Conservation (phyloP, 352 stramenopile genomes). For the Phytophthora citricola region DNA sequence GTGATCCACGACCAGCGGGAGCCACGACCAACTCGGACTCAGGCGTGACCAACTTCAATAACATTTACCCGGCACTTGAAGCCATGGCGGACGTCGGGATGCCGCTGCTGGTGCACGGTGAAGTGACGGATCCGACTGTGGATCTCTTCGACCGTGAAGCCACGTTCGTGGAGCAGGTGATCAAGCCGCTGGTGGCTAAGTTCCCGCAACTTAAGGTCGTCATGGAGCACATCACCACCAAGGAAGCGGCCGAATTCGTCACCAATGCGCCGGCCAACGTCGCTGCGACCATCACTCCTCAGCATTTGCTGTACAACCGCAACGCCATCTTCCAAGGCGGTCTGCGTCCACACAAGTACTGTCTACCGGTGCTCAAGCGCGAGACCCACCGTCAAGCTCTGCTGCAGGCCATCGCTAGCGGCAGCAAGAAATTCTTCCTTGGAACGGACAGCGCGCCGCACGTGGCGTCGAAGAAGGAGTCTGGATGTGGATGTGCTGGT, state of each 20-base stretch:
- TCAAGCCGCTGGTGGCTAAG: constrained; percentile 93
- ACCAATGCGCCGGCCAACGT: constrained; percentile 88
- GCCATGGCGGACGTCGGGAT: constrained; percentile 87
- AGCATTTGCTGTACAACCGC: constrained; percentile 99
- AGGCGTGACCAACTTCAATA: constrained; percentile 97
- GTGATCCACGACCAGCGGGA: constrained; percentile 59
- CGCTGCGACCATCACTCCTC: constrained; percentile 98
- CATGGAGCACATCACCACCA: constrained; percentile 99
- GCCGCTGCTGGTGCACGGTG: constrained; percentile 96
- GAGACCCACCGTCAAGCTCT: constrained; percentile 93
- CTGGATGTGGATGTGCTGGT: constrained; percentile 92
- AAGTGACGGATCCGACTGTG: constrained; percentile 93
- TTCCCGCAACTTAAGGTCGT: constrained; percentile 97
- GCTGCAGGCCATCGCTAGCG: constrained; percentile 90
- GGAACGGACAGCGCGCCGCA: constrained; percentile 99
- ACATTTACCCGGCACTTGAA: constrained; percentile 89
- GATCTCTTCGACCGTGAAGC: constrained; percentile 99
- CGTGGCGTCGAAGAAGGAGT: constrained; percentile 92
- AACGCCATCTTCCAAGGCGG: constrained; percentile 96
- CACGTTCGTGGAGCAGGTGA: constrained; percentile 96
- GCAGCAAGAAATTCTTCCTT: constrained; percentile 97
- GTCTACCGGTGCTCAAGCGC: constrained; percentile 98
- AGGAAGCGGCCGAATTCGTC: constrained; percentile 97
- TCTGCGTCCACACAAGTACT: constrained; percentile 99
- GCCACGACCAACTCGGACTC: constrained; percentile 99